Evolutionary conservation across 129 eudicot species (phyloP).

Genomic region (Gnaphalium uliginosum): DNA sequence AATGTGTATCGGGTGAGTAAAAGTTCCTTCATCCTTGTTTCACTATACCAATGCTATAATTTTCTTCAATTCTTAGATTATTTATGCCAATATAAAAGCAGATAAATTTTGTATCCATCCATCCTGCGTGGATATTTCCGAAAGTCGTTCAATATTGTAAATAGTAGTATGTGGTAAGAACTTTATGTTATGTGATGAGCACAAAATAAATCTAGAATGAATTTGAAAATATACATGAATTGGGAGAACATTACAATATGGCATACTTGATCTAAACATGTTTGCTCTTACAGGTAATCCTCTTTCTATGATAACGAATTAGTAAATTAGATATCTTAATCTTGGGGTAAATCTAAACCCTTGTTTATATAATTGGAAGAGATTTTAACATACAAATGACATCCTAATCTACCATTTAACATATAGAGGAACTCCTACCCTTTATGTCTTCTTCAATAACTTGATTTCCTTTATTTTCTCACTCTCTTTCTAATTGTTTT

Average conservation of each 20-base stretch:
- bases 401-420: too few species aligned
- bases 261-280: not conserved
- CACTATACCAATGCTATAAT: not conserved
- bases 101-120: constrained; percentile 9
- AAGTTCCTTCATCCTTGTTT: not conserved
- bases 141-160: not conserved
- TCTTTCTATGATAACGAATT: not conserved
- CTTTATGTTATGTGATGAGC: not conserved
- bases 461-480: too few species aligned
- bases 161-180: not conserved
- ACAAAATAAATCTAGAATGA: not conserved
- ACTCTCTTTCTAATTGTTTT: not conserved
- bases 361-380: too few species aligned
- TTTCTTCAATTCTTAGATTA: too few species aligned
- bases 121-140: not conserved
- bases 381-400: not conserved
- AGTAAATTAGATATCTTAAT: too few species aligned
- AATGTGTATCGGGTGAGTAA: not conserved
- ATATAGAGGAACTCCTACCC: too few species aligned
- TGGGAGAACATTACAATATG: too few species aligned
- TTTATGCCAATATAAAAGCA: not conserved
- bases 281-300: not conserved
- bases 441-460: too few species aligned
- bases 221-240: too few species aligned
- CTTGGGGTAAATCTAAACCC: too few species aligned